Evolutionary conservation across 2,329 filamentous ascomycete species (phyloP).

Genomic region (Aspergillus flavus): DNA sequence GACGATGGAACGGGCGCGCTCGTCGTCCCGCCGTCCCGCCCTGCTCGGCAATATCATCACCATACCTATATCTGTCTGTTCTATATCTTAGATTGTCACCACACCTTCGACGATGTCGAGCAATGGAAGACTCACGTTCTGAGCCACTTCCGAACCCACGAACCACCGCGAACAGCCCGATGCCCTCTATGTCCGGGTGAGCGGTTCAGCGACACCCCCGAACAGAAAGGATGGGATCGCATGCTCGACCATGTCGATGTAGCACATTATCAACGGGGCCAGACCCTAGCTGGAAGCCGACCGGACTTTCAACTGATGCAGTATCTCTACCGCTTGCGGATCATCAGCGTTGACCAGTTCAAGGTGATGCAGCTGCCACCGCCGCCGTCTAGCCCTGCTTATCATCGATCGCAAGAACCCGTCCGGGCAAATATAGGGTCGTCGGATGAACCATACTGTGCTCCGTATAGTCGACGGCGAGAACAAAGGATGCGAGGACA

Average conservation of each 20-base stretch:
- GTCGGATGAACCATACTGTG: slow-evolving; percentile 43
- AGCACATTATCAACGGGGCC: slow-evolving; percentile 44
- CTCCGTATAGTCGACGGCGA: slow-evolving; percentile 42
- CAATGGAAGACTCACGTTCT: slow-evolving; percentile 49
- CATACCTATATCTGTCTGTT: slow-evolving; percentile 45
- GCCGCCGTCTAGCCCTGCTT: slow-evolving; percentile 38
- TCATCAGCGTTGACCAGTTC: slow-evolving; percentile 48
- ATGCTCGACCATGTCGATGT: slow-evolving; percentile 47
- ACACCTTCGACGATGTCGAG: slow-evolving; percentile 40
- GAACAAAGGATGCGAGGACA: slow-evolving; percentile 42
- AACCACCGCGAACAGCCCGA: slow-evolving; percentile 42
- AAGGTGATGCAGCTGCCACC: slow-evolving; percentile 47
- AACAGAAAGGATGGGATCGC: slow-evolving; percentile 41
- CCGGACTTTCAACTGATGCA: slow-evolving; percentile 50
- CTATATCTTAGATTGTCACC: slow-evolving; percentile 47
- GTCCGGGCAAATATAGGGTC: slow-evolving; percentile 41
- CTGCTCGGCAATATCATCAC: slow-evolving; percentile 12
- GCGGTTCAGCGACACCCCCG: slow-evolving; percentile 25
- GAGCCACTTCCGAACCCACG: slow-evolving; percentile 47
- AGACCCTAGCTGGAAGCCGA: slow-evolving; percentile 43
- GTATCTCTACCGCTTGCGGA: slow-evolving; percentile 45
- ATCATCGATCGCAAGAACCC: slow-evolving; percentile 40
- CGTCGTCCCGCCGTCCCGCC: slow-evolving; percentile 24
- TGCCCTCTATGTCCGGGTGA: slow-evolving; percentile 46
- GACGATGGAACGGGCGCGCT: slow-evolving; percentile 34